Evolutionary conservation across 1,139 yeast genomes (phyloP).

Genomic region (Debaryomyces fabryi): DNA sequence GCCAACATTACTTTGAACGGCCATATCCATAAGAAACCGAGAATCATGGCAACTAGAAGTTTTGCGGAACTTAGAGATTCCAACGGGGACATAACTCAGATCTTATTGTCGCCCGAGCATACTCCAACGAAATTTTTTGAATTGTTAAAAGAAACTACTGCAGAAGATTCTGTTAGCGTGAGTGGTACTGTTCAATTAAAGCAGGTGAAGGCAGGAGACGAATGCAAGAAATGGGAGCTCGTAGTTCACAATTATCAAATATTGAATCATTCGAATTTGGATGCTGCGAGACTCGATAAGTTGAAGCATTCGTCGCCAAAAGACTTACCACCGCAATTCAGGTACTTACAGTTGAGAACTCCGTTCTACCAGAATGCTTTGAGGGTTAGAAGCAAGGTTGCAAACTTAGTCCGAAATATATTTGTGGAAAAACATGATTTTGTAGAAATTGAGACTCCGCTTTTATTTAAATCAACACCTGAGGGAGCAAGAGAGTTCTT

Average conservation of each 20-base stretch:
- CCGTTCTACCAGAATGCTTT: conserved; percentile 62
- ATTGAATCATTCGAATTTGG: conserved; percentile 65
- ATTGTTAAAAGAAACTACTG: conserved; percentile 50
- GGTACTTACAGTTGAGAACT: conserved; percentile 78
- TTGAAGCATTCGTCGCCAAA: conserved; percentile 51
- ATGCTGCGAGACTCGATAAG: conserved; percentile 72
- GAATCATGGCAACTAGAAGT: conserved; percentile 44
- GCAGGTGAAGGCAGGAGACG: conserved; percentile 26
- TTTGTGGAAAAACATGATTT: conserved; percentile 54
- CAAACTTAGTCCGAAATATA: conserved; percentile 54
- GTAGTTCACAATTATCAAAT: conserved; percentile 53
- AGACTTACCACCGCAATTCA: conserved; percentile 72
- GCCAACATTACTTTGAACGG: conserved; percentile 59
- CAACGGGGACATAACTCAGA: conserved; percentile 67
- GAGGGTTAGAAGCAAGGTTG: conserved; percentile 61
- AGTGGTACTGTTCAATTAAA: conserved; percentile 54
- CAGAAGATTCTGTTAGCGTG: conserved; percentile 78
- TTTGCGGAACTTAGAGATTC: conserved; percentile 79
- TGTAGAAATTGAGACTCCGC: conserved; percentile 89
- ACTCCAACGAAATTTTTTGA: conserved; percentile 41
- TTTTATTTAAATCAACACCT: conserved; percentile 91
- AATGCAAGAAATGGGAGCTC: conserved; percentile 54
- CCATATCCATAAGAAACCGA: conserved; percentile 78
- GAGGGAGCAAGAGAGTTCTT: conserved; percentile 97
- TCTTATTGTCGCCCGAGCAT: conserved; percentile 51